Conservation (phyloP, 202 grass and related monocot species). For the Digitaria exilis region DNA sequence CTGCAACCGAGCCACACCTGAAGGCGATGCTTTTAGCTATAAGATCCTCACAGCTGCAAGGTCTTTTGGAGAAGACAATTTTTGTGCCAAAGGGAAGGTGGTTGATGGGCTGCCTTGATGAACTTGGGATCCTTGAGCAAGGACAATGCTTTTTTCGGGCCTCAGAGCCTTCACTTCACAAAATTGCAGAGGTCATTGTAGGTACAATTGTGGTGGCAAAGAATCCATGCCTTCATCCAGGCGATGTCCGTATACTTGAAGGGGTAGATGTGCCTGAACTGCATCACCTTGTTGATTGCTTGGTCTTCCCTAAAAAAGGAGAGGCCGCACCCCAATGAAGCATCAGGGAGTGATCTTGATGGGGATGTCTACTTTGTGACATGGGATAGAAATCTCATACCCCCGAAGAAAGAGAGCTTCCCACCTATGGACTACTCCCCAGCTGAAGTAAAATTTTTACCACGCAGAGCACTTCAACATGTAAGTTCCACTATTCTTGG, state of each 20-base stretch:
- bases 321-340: conserved; percentile 86
- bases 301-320: conserved; percentile 81
- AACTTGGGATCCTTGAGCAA: conserved; percentile 73
- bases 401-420: conserved; percentile 75
- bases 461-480: conserved; percentile 34
- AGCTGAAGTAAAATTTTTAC: conserved; percentile 32
- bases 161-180: conserved; percentile 61
- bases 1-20: conserved; percentile 79
- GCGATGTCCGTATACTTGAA: conserved; percentile 83
- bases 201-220: conserved; percentile 86
- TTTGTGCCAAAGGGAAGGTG: conserved; percentile 90
- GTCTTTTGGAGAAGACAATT: conserved; percentile 71
- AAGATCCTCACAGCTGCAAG: conserved; percentile 69
- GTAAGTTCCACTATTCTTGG: conserved; percentile 43
- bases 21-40: conserved; percentile 81
- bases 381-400: conserved; percentile 83
- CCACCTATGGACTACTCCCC: conserved; percentile 75
- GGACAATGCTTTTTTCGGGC: conserved; percentile 86
- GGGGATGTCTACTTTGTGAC: conserved; percentile 92
- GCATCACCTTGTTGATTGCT: conserved; percentile 83
- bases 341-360: conserved; percentile 93
- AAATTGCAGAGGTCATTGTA: conserved; percentile 52
- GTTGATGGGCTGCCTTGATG: conserved; percentile 96
- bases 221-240: conserved; percentile 90
- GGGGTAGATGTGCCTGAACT: conserved; percentile 73